These are phyloP conservation scores for Styphnolobium japonicum DNA, from an alignment of 306 rosid species.

Conservation along the genomic window DNA sequence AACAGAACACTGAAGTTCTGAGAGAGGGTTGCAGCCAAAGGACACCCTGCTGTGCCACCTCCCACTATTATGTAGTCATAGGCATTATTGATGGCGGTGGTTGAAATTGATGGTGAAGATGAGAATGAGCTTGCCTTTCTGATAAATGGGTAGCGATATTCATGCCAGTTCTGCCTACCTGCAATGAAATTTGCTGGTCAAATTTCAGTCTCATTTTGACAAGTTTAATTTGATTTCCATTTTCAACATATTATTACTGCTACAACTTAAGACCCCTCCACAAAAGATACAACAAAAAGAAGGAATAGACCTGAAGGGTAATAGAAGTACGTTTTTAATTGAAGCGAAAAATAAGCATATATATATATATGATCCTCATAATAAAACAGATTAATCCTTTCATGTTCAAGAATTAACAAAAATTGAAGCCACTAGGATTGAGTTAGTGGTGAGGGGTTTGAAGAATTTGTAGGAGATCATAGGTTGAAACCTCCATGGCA, in stretches of 20 bases:
- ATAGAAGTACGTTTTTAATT: conserved; percentile 40
- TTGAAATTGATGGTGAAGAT: conserved; percentile 49
- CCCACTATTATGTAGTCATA: conserved; percentile 88
- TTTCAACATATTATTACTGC: conserved; percentile 6
- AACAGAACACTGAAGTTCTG: conserved; percentile 64
- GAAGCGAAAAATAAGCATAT: conserved; percentile 31
- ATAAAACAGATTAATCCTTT: background rate
- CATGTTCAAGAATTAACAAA: background rate
- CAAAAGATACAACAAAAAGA: background rate
- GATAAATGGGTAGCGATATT: conserved; percentile 59
- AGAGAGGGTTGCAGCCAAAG: conserved; percentile 87
- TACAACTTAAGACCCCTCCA: background rate
- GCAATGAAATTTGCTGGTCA: background rate
- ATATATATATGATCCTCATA: background rate
- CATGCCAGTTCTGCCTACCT: conserved; percentile 22
- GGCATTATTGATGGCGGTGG: conserved; percentile 30
- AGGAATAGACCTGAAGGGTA: no score
- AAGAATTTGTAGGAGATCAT: no score
- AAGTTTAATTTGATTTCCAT: background rate
- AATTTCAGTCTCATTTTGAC: background rate
- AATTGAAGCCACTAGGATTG: no score
- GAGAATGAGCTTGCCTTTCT: conserved; percentile 73
- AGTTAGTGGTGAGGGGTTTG: no score
- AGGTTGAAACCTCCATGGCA: no score
- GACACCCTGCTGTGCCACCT: conserved; percentile 96